These are phyloP conservation scores for Alternaria solani DNA, from an alignment of 2,329 filamentous ascomycete genomes.

Conservation along the genomic window DNA sequence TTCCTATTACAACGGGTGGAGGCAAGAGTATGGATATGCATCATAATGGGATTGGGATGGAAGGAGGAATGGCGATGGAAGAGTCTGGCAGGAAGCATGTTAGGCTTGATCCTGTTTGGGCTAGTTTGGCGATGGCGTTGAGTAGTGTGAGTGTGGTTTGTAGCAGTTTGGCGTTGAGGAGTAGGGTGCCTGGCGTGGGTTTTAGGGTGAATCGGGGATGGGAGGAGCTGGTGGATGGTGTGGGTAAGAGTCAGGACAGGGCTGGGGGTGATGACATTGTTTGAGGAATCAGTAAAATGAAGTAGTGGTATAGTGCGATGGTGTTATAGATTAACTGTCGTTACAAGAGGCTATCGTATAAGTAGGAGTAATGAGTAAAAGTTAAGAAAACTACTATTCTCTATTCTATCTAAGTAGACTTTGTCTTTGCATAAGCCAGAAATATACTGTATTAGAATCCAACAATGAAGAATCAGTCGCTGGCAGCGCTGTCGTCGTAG, in stretches of 20 bases:
- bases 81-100: constrained; percentile 61
- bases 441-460: too few species aligned
- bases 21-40: constrained; percentile 57
- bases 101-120: constrained; percentile 81
- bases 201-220: constrained; percentile 41
- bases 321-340: neutral
- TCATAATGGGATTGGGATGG: constrained; percentile 42
- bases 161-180: constrained; percentile 78
- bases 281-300: neutral
- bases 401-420: too few species aligned
- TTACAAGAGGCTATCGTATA: too few species aligned
- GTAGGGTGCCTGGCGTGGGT: constrained; percentile 53
- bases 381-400: too few species aligned
- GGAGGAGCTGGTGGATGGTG: neutral
- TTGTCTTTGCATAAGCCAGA: too few species aligned
- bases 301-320: neutral
- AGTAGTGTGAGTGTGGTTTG: constrained; percentile 89
- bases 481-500: too few species aligned
- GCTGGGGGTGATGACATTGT: neutral
- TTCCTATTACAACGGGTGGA: constrained; percentile 61
- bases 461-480: too few species aligned
- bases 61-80: constrained; percentile 49
- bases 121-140: constrained; percentile 88
- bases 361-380: too few species aligned
- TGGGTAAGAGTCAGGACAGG: neutral